Evolutionary conservation across 768 basidiomycete genomes (phyloP), one percentile per base, ranked within the genome.

Genomic region (Leccinum uliginosum): DNA sequence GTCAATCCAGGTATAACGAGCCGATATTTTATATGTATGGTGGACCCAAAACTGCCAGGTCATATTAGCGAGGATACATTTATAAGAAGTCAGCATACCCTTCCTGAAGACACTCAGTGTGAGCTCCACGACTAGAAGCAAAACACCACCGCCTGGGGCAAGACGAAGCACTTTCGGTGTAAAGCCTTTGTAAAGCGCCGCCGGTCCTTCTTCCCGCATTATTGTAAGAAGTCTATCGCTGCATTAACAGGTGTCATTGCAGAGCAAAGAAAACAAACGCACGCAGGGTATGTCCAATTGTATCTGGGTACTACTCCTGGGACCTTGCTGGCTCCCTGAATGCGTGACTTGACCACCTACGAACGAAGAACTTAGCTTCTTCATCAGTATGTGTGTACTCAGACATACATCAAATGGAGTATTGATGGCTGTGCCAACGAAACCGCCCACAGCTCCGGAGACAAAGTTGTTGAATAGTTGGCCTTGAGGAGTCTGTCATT

Each of bases 281-380:
- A 82, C 58, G 91, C 89, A 15, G 95, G 94, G 75, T 95, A 94
- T 53, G 95, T 87, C 95, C 95, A 97, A 74, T 89, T 90, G 74
- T 95, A 94, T 67, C 93, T 95, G 19, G 89, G 89, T 1, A 72
- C 72, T n/a, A 85, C 83, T 15, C 91, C 92, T 0, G 88, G 82
- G 27, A 78, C 65, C 60, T 79, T 83, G 43, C 76, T 75, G 19
- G 82, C 73, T 45, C 89, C 86, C 75, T 99, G 97, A 38, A 98
- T 94, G 47, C 96, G 89, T 15, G 93, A 94, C 74, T 98, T 98
- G 59, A 97, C 91, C 60, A 98, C 94, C 89, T 96, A 63, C 23
- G 24, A 38, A 57, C 29, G 54, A 50, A 30, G 3, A 14, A 51
- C 12, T 63, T 17, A 46, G 35, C 7, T 44, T 29, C 14, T 30